Conservation (phyloP, 2,329 filamentous ascomycete genomes). For the Colletotrichum musae region DNA sequence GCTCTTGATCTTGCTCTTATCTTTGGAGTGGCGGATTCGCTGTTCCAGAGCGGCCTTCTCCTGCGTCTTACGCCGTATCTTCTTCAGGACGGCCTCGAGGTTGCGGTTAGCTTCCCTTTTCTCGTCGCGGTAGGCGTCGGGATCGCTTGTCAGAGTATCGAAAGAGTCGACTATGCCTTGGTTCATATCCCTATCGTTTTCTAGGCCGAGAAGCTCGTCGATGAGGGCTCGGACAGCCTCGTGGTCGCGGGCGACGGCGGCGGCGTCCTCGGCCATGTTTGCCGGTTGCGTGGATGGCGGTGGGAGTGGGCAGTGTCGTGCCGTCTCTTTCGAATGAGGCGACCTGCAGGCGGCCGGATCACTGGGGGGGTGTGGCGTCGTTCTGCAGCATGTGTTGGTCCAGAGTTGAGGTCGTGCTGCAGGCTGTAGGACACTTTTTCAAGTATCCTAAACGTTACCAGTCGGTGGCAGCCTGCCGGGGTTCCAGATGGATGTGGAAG, state of each 20-base stretch:
- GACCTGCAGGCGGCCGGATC: slow-evolving; percentile 31
- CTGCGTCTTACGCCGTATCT: slow-evolving; percentile 21
- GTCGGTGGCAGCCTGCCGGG: not conserved
- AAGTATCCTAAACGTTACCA: slow-evolving; percentile 13
- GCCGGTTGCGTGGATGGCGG: slow-evolving; percentile 8
- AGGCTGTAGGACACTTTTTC: slow-evolving; percentile 25
- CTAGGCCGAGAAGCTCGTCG: slow-evolving; percentile 33
- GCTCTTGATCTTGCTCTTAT: slow-evolving; percentile 8
- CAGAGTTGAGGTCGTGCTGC: slow-evolving; percentile 19
- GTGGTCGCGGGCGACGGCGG: slow-evolving; percentile 9
- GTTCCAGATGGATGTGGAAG: slow-evolving; percentile 1
- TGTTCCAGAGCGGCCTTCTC: slow-evolving; percentile 30
- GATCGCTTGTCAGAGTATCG: slow-evolving; percentile 19
- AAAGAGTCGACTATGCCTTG: slow-evolving; percentile 24
- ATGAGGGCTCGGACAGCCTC: slow-evolving; percentile 22
- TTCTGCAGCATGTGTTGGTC: slow-evolving; percentile 35
- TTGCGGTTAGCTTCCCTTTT: slow-evolving; percentile 12
- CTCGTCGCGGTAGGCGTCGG: not conserved
- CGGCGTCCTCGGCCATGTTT: slow-evolving; percentile 25
- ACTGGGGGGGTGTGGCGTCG: slow-evolving; percentile 25
- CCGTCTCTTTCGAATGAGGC: slow-evolving; percentile 31
- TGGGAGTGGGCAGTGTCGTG: slow-evolving; percentile 3
- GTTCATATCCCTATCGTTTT: slow-evolving; percentile 24
- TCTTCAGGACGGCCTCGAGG: slow-evolving; percentile 1
- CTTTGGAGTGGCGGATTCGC: slow-evolving; percentile 16